Conservation (phyloP, 169 alveolate species). For the Sarcocystis neurona region DNA sequence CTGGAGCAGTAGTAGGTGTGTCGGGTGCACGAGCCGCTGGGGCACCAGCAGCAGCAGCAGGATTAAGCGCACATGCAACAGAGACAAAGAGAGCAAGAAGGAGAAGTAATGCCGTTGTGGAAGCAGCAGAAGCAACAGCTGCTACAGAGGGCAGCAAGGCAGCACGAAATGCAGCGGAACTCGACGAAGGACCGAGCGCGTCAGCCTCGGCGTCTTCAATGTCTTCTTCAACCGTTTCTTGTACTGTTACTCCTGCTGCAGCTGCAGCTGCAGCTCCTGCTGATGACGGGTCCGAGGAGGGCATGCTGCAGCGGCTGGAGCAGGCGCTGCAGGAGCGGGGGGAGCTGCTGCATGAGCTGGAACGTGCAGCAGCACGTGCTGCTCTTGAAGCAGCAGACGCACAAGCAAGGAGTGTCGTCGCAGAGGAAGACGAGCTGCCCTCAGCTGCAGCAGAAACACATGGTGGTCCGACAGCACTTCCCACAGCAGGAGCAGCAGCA, state of each 20-base stretch:
- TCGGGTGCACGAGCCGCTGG: too few relatives aligned
- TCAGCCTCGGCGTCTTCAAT: too few relatives aligned
- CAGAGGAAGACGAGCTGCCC: neutral
- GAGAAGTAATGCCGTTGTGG: too few relatives aligned
- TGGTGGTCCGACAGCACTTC: too few relatives aligned
- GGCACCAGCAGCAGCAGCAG: neutral
- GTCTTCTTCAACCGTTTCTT: too few relatives aligned
- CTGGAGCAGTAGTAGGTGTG: neutral
- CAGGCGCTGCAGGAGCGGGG: constrained; percentile 18
- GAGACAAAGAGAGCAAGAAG: neutral
- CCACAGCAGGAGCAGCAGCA: too few relatives aligned
- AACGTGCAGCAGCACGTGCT: neutral
- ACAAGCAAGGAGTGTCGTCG: constrained; percentile 4
- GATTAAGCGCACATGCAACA: neutral
- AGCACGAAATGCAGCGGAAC: neutral
- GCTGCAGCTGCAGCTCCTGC: too few relatives aligned
- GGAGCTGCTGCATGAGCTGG: constrained; percentile 6
- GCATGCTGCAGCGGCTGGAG: neutral
- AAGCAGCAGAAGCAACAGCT: too few relatives aligned
- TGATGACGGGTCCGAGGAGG: too few relatives aligned
- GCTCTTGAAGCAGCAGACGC: constrained; percentile 21
- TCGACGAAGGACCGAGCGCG: too few relatives aligned
- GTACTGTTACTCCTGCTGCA: too few relatives aligned
- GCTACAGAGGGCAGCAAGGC: too few relatives aligned
- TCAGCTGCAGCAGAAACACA: neutral